phyloP scores from a whole-genome alignment of 108 stramenopile species.

The Parietichytrium sp. region DNA sequence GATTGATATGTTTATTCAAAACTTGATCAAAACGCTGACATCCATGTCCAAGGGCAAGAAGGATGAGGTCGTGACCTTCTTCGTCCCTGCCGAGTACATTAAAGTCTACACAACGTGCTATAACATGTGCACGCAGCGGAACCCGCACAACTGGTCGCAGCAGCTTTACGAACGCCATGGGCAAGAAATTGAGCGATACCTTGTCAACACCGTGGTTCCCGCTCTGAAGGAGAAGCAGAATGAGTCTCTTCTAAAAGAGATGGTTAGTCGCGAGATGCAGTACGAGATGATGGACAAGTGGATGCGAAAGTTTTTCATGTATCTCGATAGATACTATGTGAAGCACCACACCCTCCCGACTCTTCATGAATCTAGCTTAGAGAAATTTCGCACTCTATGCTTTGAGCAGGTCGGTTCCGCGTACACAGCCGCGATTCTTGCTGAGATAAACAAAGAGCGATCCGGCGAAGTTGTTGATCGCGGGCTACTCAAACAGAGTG shows the following conservation, averaged over 20 bases:
- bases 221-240: conserved; percentile 76
- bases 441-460: conserved; percentile 87
- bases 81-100: conserved; percentile 67
- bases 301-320: conserved; percentile 97
- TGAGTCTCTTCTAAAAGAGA: conserved; percentile 81
- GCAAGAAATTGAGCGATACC: conserved; percentile 87
- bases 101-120: conserved; percentile 84
- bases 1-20: conserved; percentile 84
- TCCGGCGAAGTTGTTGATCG: conserved; percentile 91
- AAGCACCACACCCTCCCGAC: conserved; percentile 64
- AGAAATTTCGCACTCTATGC: conserved; percentile 84
- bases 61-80: conserved; percentile 84
- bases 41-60: conserved; percentile 91
- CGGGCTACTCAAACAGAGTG: conserved; percentile 82
- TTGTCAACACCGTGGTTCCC: conserved; percentile 80
- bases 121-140: conserved; percentile 98
- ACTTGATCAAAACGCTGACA: conserved; percentile 96
- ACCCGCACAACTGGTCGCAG: conserved; percentile 98
- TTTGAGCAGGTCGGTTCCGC: conserved; percentile 86
- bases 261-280: conserved; percentile 88
- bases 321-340: conserved; percentile 96
- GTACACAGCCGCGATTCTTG: conserved; percentile 81
- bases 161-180: conserved; percentile 93
- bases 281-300: conserved; percentile 99
- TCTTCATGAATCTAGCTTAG: conserved; percentile 81